Percentiles rank a stretch among this genome's conserved stretches.
Conservation (phyloP, 768 basidiomycete species). For the Coprinopsis cinerea region DNA sequence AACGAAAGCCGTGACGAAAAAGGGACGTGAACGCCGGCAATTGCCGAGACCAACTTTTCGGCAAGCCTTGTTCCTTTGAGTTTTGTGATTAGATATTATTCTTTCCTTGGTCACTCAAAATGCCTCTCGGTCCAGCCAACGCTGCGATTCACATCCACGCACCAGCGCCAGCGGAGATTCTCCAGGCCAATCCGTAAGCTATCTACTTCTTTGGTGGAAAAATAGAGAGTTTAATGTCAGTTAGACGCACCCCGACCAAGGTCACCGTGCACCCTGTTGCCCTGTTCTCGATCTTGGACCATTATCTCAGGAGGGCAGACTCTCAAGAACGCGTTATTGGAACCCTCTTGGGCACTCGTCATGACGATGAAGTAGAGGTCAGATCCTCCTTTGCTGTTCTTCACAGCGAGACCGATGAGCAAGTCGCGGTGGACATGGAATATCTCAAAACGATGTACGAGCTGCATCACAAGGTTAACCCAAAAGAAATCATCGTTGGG, state of each 20-base stretch:
- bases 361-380: conserved; percentile 65
- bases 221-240: conserved; percentile 5
- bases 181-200: conserved; percentile 35
- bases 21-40: conserved; percentile 25
- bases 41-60: conserved; percentile 32
- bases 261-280: conserved; percentile 89
- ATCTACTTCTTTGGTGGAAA: background rate
- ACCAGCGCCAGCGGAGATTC: conserved; percentile 23
- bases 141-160: conserved; percentile 46
- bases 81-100: conserved; percentile 14
- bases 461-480: conserved; percentile 76
- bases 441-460: conserved; percentile 94
- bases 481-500: conserved; percentile 88
- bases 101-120: conserved; percentile 23
- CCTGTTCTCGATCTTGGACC: conserved; percentile 92
- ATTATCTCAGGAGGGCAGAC: conserved; percentile 85
- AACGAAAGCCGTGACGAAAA: conserved; percentile 15
- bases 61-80: conserved; percentile 12
- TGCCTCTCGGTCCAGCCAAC: conserved; percentile 45
- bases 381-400: conserved; percentile 86
- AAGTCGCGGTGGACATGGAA: conserved; percentile 95
- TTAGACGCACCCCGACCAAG: conserved; percentile 62
- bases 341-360: conserved; percentile 83
- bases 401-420: conserved; percentile 87
- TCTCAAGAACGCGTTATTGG: conserved; percentile 88